A percentile compares a stretch with the other conserved stretches of the same genome.
These are phyloP conservation scores for Tetrahymena thermophila DNA, from an alignment of 73 alveolate species.

Conservation along the genomic window DNA sequence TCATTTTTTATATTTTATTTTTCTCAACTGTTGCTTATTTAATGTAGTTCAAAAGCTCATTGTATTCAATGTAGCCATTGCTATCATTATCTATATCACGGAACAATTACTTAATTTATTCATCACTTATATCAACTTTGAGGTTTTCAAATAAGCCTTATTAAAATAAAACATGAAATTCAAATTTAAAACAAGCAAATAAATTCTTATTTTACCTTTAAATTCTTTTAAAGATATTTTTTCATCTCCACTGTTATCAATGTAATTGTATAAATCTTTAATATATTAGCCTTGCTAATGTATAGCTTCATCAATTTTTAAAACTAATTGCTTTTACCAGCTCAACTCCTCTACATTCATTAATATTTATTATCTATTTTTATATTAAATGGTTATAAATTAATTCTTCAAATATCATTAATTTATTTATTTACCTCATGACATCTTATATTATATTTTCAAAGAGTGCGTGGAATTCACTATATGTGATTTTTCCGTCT, in stretches of 20 bases:
- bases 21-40: constrained; percentile 28
- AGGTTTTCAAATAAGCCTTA: background rate
- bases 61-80: constrained; percentile 24
- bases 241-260: background rate
- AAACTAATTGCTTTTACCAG: background rate
- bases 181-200: background rate
- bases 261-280: background rate
- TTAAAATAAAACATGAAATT: background rate
- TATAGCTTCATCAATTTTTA: background rate
- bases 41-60: constrained; percentile 21
- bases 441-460: constrained; percentile 29
- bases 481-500: constrained; percentile 19
- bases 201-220: background rate
- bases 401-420: background rate
- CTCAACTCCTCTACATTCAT: background rate
- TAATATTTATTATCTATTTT: background rate
- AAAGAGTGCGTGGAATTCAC: constrained; percentile 29
- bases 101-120: constrained; percentile 8
- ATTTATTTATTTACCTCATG: background rate
- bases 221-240: background rate
- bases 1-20: constrained; percentile 2
- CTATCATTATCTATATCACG: constrained; percentile 31
- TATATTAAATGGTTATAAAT: background rate
- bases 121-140: background rate
- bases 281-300: background rate